Base-by-base conservation (phyloP, 2,329 filamentous ascomycete genomes). In the Colletotrichum gigasporum region DNA sequence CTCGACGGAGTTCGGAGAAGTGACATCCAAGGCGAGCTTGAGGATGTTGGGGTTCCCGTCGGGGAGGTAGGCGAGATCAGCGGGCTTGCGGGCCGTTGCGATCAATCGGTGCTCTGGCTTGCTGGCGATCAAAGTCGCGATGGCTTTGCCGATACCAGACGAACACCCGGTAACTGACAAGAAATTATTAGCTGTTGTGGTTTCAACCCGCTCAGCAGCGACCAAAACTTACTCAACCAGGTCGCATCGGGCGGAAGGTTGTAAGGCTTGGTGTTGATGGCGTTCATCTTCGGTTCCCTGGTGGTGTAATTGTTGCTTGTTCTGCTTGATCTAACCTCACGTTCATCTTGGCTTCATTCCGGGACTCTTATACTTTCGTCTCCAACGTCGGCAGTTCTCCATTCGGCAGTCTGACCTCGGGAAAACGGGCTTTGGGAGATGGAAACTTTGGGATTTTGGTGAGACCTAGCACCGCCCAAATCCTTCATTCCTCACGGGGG, bases 1-100 rank as follows among this genome's bases (percentile, higher is more conserved):
- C 8, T 75, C 67, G 60, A 84, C 76, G 1, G 77, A 76, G 0
- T 53, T 20, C 0, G 68, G 64, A 0, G 77, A 83, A 0, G 80
- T 84, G 2, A 86, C 83, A 58, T 86, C 83, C 2, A 86, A 72
- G 0, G 72, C 69, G 2, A 85, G 70, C 65, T 82, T 83, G 64
- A 85, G 75, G 28, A 84, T 71, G 50, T 76, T 76, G 51, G 70
- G 39, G 39, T 72, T 68, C 7, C 51, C 53, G 18, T 76, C 70
- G 1, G 80, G 75, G 8, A 85, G 74, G 67, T 75, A 76, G 2
- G 76, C 74, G 3, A 86, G 78, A n/a, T 71, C 66, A 1, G 74
- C 63, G 1, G 72, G 69, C 24, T 82, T 79, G n/a, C 83, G 80
- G 26, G 83, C 83, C 2, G 82, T 85, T 2, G 82, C 82, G 24